Evolutionary conservation across 768 basidiomycete genomes (phyloP), one percentile per base, ranked within the genome.

Genomic region (Mycena filopes): DNA sequence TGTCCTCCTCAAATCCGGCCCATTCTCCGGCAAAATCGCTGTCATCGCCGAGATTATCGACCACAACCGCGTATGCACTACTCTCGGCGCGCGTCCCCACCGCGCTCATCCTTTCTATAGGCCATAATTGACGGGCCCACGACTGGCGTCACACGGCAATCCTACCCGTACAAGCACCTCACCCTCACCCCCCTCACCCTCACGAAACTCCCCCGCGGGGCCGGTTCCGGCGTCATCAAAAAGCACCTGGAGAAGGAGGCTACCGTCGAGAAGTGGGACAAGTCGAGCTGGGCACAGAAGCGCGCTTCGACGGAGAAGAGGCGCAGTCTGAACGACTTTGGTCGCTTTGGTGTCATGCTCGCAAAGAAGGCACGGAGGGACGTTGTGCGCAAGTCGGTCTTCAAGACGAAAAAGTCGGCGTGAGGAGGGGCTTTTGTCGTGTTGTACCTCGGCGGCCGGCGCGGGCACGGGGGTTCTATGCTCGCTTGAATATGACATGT

Each of bases 31-130:
- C 71, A 92, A 90, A 79, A 94, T 98, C 73, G 98, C 98, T 60
- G 92, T 95, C 69, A 96, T 99, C 78, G 90, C 89, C 54, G 96
- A 99, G 81, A 96, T 99, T 80, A 96, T 99, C 70, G 98, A 99
- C 88, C 97, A 99, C 87, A 97, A 96, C 86, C 89, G 96, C 78
- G 97, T 98, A 77, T 66, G 92, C 79, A 21, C 13, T 13, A 15
- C 13, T 40, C 47, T 25, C 25, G 36, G 42, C 6, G 49, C 43
- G 15, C 46, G 3, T 54, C 38, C 20, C 33, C 46, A 26, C n/a
- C 42, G 21, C 25, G 47, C 55, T 65, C 49, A 50, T 23, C 21
- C 25, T 11, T 49, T 31, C 21, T 55, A 0, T 73, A 99, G 97
- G 97, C 96, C 36, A 88, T 99, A 76, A 89, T 99, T 74, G 97